These are phyloP conservation scores for Juglanconis juglandina DNA, from an alignment of 2,329 filamentous ascomycete genomes.

Conservation along the genomic window DNA sequence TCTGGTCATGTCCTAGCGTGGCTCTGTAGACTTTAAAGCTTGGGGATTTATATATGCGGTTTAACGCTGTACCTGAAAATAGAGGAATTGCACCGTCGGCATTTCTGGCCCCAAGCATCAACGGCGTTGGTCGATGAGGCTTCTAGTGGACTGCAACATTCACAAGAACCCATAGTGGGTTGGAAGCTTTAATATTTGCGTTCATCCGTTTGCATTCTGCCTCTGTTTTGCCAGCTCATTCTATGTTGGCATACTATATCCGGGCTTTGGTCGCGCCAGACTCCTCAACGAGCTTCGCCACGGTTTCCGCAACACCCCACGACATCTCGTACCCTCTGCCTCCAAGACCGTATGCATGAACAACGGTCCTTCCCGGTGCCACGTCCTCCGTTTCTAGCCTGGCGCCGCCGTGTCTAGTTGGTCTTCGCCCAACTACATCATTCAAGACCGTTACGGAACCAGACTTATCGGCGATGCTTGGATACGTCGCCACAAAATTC, in stretches of 20 bases:
- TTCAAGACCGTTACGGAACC: slow-evolving; percentile 23
- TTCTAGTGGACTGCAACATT: background rate
- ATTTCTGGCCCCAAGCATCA: background rate
- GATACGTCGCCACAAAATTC: slow-evolving; percentile 33
- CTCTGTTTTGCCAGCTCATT: background rate
- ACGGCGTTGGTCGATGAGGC: background rate
- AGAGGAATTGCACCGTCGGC: background rate
- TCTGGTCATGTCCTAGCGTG: background rate
- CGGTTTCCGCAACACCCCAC: slow-evolving; percentile 44
- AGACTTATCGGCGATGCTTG: slow-evolving; percentile 26
- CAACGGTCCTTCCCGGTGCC: slow-evolving; percentile 23
- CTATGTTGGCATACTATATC: background rate
- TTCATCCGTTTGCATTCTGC: background rate
- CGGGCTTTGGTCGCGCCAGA: slow-evolving; percentile 14
- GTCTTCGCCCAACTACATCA: slow-evolving; percentile 29
- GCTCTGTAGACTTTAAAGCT: background rate
- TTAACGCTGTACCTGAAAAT: background rate
- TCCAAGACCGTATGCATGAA: slow-evolving; percentile 49
- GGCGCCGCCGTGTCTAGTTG: slow-evolving; percentile 29
- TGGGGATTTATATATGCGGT: background rate
- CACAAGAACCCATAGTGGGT: background rate
- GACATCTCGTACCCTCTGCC: slow-evolving; percentile 48
- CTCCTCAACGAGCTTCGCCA: slow-evolving; percentile 32
- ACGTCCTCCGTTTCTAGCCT: slow-evolving; percentile 42
- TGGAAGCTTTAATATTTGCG: background rate